phyloP scores from a whole-genome alignment of 2,329 filamentous ascomycete genomes.

The Penicillium rolfsii region DNA sequence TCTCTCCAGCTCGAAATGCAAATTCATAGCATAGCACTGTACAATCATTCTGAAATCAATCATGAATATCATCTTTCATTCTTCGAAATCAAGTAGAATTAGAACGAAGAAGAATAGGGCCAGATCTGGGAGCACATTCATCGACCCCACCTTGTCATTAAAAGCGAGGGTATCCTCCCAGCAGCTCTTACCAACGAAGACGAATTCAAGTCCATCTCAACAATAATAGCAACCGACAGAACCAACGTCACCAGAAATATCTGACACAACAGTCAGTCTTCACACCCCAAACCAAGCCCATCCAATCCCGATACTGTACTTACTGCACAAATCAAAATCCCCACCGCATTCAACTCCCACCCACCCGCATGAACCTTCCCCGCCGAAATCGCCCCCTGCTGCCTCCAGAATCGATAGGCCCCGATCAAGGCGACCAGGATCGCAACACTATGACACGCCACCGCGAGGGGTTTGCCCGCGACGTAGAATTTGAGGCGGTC shows the following conservation, averaged over 20 bases:
- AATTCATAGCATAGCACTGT: not conserved
- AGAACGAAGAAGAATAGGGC: not conserved
- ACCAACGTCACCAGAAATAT: slow-evolving; percentile 25
- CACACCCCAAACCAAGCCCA: not conserved
- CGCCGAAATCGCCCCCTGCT: slow-evolving; percentile 61
- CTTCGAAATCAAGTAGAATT: not conserved
- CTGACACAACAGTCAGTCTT: slow-evolving; percentile 15
- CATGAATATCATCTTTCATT: not conserved
- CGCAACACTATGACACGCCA: slow-evolving; percentile 55
- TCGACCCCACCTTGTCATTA: not conserved
- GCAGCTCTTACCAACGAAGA: not conserved
- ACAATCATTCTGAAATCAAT: not conserved
- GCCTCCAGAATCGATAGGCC: slow-evolving; percentile 61
- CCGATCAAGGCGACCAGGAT: slow-evolving; percentile 57
- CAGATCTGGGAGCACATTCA: too few species aligned
- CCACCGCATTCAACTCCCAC: slow-evolving; percentile 60
- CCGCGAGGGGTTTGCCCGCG: slow-evolving; percentile 62
- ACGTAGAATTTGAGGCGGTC: slow-evolving; percentile 61
- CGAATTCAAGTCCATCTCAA: slow-evolving; percentile 18
- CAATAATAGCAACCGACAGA: slow-evolving; percentile 24
- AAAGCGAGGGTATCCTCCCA: not conserved
- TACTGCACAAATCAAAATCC: slow-evolving; percentile 53
- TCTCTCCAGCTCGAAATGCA: not conserved
- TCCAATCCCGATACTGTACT: slow-evolving; percentile 39
- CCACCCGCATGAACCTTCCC: slow-evolving; percentile 63